Base-by-base conservation (phyloP, 352 stramenopile genomes). In the Pythium biforme region DNA sequence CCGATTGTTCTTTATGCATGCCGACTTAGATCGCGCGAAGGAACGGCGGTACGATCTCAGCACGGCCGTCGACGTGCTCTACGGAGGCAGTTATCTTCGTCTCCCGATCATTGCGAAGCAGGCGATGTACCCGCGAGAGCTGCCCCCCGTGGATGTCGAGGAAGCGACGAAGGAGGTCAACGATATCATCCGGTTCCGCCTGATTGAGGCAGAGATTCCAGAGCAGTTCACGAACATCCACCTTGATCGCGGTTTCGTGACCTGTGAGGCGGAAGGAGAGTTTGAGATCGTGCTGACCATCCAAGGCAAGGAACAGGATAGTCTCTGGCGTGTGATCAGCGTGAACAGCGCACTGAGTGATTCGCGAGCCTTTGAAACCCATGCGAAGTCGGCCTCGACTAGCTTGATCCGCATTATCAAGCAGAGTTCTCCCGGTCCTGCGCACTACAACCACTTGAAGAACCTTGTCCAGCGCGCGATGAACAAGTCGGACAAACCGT, bases 281-380 rank as follows among this genome's bases (percentile, higher is more conserved):
- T 95, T 95, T 49, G 83, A 93, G 62, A 89, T 95, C 9, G 82
- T 92, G 58, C 64, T 95, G 37, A 95, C 83, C 4, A 81, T 95
- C 58, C 80, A 92, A 57, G 82, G 84, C 46, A 90, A 89, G 52
- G 83, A 91, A 33, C 78, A 69, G 17, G 80, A 91, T 60, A 81
- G 77, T 52, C 74, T 86, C 10, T 95, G 86, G 86, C 79, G 81
- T 27, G 82, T 95, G 25, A 86, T 92, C 43, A 90, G 77, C 56
- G 81, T 95, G 14, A 89, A 93, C 55, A 90, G 78, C 31, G 79
- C 81, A 26, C 70, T 92, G 23, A 92, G 82, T 22, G 81, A 92
- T 57, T 19, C 75, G 0, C 69, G 72, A 48, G 69, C 79, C 19
- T 88, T 91, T 57, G 75, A 81, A 29, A 59, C 69, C 26, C 79